Base-by-base conservation (phyloP, 1,139 yeast genomes). In the Cylindricascospora bacillispora region DNA sequence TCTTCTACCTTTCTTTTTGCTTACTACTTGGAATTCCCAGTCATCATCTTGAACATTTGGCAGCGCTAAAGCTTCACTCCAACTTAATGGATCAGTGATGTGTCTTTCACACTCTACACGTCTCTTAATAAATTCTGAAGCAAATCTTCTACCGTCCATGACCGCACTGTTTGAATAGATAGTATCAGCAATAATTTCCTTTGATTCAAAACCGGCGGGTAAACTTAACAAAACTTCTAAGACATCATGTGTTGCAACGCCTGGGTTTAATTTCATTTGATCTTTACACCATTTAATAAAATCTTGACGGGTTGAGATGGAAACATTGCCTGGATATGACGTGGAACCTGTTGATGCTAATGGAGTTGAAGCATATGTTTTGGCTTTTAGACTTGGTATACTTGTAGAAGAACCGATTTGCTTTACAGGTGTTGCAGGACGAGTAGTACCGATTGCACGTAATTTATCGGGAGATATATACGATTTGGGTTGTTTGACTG, bases 141-240 rank as follows among this genome's bases (percentile, higher is more conserved):
- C 93, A 62, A 86, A 89, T 40, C 94, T 68, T 52, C 95, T 74
- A 14, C 97, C 98, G 52, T 89, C 95, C 82, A 89, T 76, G 2
- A 92, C 79, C 2, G 92, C 71, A 17, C 95, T 81, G 41, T 89
- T 81, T 29, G 92, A 74, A 57, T 85, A 86, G 37, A 89, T 75
- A 10, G 95, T 82, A 52, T 89, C 98, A 3, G 94, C 77, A 49
- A 89, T 85, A 50, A 89, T 81, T 52, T 78, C 93, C 28, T 68
- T 64, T 1, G 93, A 73, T 43, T 85, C 95, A 5, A 64, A 45
- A 27, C 73, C 71, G 24, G 71, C 59, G 22, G 97, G 95, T 39
- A 89, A 67, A 32, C 86, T 75, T 35, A 85, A 62, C 45, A 89
- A 67, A 54, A 89, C 77, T 36, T 81, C 77, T 35, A 89, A 62